A percentile compares a stretch with the other conserved stretches of the same genome.
Evolutionary conservation across 345 rosid genomes (phyloP).

Genomic region (Cardamine resedifolia): DNA sequence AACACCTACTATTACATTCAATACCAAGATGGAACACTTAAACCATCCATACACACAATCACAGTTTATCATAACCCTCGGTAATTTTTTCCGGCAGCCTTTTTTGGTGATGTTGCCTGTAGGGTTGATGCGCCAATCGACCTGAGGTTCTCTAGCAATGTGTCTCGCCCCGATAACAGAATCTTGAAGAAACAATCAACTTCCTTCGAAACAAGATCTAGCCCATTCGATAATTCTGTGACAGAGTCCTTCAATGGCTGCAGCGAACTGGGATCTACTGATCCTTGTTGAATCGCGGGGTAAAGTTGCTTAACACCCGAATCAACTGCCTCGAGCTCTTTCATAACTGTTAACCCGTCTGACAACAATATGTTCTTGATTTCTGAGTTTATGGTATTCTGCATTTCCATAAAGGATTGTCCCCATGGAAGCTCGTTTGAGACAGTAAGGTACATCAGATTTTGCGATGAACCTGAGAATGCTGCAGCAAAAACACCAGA

Average conservation of each 20-base stretch:
- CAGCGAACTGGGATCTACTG: slow-evolving; percentile 6
- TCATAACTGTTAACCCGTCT: slow-evolving; percentile 35
- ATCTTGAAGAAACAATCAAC: slow-evolving; percentile 43
- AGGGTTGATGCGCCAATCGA: slow-evolving; percentile 12
- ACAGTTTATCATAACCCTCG: slow-evolving; percentile 37
- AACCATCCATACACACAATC: slow-evolving; percentile 29
- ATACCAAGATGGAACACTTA: slow-evolving; percentile 30
- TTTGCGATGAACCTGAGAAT: slow-evolving; percentile 38
- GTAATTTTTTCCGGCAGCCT: slow-evolving; percentile 38
- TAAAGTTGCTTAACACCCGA: slow-evolving; percentile 23
- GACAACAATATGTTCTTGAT: slow-evolving; percentile 31
- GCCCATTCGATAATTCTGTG: slow-evolving; percentile 30
- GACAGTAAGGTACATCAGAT: slow-evolving; percentile 28
- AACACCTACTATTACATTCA: slow-evolving; percentile 23
- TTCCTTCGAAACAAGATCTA: slow-evolving; percentile 40
- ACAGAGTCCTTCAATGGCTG: slow-evolving; percentile 33
- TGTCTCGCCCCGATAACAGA: slow-evolving; percentile 35
- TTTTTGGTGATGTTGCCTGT: slow-evolving; percentile 35
- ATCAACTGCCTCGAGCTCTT: slow-evolving; percentile 41
- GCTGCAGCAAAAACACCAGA: slow-evolving; percentile 41
- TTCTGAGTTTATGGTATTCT: slow-evolving; percentile 36
- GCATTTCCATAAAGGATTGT: slow-evolving; percentile 35
- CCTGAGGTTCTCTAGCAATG: slow-evolving; percentile 42
- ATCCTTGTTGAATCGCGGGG: slow-evolving; percentile 33
- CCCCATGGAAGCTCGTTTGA: slow-evolving; percentile 42